Base-by-base conservation (phyloP, 164 flowering plant species). In the Vitis vinifera region DNA sequence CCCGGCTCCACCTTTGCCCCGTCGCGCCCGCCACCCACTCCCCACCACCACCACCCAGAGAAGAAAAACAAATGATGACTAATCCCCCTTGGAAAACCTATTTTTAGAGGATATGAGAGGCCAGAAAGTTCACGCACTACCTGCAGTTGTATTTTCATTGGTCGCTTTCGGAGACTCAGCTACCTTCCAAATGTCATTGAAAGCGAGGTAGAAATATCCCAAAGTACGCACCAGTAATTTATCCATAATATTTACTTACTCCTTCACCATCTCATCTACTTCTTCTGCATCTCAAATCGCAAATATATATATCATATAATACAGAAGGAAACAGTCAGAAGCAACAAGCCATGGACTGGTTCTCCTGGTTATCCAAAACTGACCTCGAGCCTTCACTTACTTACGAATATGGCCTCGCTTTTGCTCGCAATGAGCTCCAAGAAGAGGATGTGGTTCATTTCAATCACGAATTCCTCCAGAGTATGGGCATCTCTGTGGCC, bases 401-500 rank as follows among this genome's bases (percentile, higher is more conserved):
- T 4, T 87, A 91, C 65, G 87, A 91, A 44, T 93, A 90, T 55
- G 87, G 89, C 66, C 81, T 85, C 23, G 74, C 75, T 11, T 88
- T 93, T 23, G 71, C 89, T 0, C 80, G 83, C 53, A 93, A 93
- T 58, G 88, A 90, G 84, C 92, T 93, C 60, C 80, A 84, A 48
- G 74, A 70, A 29, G 94, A 91, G 7, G 97, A 93, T 62, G 55
- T 88, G 14, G 10, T 64, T 17, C 78, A 81, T 79, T 93, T 93
- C 85, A 80, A 89, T 84, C 98, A 93, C 74, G 94, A 91, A 19
- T 86, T 93, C 48, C 91, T 93, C 2, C 91, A 84, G 50, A 91
- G 96, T 73, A 82, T 93, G 84, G 98, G 98, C 10, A 78, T 93
- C 53, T 76, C 84, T 19, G 79, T 91, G 15, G 97, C 91, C 77